These are phyloP conservation scores for Verticillium longisporum DNA, from an alignment of 2,329 filamentous ascomycete species.

Conservation along the genomic window DNA sequence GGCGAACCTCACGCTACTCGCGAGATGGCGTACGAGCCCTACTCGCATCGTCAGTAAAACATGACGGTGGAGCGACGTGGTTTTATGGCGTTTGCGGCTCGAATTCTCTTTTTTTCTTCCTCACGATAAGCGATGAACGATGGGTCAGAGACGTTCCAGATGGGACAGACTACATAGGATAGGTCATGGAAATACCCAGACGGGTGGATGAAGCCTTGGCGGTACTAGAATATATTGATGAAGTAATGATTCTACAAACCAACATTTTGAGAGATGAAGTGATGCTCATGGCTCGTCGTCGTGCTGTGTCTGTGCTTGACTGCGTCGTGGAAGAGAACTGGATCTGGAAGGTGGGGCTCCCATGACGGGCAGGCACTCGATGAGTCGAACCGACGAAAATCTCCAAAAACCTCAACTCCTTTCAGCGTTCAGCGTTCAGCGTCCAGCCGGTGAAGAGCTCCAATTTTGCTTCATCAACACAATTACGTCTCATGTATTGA, in stretches of 20 bases:
- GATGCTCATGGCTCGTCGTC: background rate
- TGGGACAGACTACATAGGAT: background rate
- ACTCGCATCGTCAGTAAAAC: conserved; percentile 47
- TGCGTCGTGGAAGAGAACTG: background rate
- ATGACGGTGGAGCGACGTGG: background rate
- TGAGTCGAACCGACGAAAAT: background rate
- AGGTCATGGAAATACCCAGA: background rate
- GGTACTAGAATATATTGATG: background rate
- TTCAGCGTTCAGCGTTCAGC: too few relatives aligned
- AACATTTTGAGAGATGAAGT: background rate
- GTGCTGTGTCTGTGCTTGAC: too few relatives aligned
- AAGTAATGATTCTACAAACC: background rate
- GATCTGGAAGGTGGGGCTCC: background rate
- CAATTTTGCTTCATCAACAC: too few relatives aligned
- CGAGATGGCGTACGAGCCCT: conserved; percentile 58
- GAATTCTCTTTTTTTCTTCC: background rate
- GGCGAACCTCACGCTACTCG: conserved; percentile 31
- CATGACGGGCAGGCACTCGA: background rate
- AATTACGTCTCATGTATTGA: too few relatives aligned
- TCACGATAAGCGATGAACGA: background rate
- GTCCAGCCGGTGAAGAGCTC: background rate
- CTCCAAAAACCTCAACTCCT: background rate
- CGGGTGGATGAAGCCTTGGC: background rate
- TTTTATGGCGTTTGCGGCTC: background rate
- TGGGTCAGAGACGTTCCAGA: background rate